A percentile compares a stretch with the other conserved stretches of the same genome.
phyloP scores from a whole-genome alignment of 2,329 filamentous ascomycete genomes.

The Claviceps purpurea region DNA sequence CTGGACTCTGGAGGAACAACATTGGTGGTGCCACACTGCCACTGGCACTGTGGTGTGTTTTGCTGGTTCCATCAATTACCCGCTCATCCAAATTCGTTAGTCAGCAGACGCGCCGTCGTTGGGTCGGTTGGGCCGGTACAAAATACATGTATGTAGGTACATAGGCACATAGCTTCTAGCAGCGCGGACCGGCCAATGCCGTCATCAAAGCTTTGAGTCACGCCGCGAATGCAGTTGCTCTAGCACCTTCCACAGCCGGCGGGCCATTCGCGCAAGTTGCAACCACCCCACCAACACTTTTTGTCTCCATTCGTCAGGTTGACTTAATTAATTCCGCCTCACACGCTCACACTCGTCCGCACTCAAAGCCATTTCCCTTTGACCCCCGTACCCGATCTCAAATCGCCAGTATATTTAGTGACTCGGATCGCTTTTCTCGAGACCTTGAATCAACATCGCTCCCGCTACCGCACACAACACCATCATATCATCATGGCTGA shows the following conservation, averaged over 20 bases:
- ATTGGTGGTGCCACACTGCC: no score
- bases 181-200: background rate
- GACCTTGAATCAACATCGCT: background rate
- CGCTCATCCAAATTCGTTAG: no score
- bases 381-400: background rate
- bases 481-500: conserved; percentile 49
- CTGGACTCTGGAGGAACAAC: no score
- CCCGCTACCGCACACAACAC: conserved; percentile 11
- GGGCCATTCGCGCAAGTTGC: background rate
- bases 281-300: conserved; percentile 11
- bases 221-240: background rate
- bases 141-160: no score
- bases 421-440: background rate
- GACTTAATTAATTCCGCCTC: conserved; percentile 19
- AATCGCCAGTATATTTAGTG: background rate
- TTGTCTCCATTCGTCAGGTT: conserved; percentile 19
- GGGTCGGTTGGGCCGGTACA: no score
- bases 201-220: background rate
- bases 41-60: no score
- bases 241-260: conserved; percentile 9
- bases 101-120: no score
- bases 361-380: conserved; percentile 12
- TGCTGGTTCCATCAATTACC: no score
- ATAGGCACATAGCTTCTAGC: no score
- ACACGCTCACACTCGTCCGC: conserved; percentile 11